phyloP scores from a whole-genome alignment of 1,284 basidiomycete genomes.

The Ganoderma boninense region DNA sequence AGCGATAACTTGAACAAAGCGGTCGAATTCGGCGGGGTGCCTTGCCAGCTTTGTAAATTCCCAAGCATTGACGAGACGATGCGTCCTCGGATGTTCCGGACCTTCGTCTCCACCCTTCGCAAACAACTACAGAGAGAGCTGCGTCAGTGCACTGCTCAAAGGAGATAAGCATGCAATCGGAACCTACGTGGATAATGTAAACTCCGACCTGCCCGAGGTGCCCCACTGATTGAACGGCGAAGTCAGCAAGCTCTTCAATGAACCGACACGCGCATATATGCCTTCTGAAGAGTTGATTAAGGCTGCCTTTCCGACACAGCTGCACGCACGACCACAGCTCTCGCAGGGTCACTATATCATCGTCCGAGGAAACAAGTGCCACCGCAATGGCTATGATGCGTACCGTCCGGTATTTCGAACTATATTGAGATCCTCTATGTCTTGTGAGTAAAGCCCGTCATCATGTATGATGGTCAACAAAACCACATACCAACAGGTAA shows the following conservation, averaged over 20 bases:
- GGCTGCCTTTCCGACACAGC: slow-evolving; percentile 69
- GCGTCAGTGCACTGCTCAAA: not conserved
- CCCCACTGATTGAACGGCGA: slow-evolving; percentile 66
- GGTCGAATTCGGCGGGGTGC: slow-evolving; percentile 83
- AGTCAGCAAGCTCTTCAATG: not conserved
- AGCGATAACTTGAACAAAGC: slow-evolving; percentile 85
- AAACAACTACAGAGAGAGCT: slow-evolving; percentile 62
- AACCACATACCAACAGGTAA: slow-evolving; percentile 81
- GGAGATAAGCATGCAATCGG: not conserved
- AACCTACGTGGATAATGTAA: slow-evolving; percentile 91
- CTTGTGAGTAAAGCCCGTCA: not conserved
- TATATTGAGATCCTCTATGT: slow-evolving; percentile 88
- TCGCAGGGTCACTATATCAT: slow-evolving; percentile 93
- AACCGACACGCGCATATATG: slow-evolving; percentile 39
- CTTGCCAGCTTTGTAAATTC: slow-evolving; percentile 88
- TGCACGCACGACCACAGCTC: slow-evolving; percentile 89
- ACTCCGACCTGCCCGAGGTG: slow-evolving; percentile 89
- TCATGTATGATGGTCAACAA: not conserved
- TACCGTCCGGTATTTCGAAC: slow-evolving; percentile 79
- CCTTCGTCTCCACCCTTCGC: slow-evolving; percentile 90
- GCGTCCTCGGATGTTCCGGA: slow-evolving; percentile 81
- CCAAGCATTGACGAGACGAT: slow-evolving; percentile 95
- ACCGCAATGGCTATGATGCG: slow-evolving; percentile 81
- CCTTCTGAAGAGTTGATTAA: slow-evolving; percentile 95
- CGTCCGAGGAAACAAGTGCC: slow-evolving; percentile 66